Percentiles rank a stretch among this genome's conserved stretches.
Evolutionary conservation across 306 rosid species (phyloP).

Genomic region (Vicia faba): DNA sequence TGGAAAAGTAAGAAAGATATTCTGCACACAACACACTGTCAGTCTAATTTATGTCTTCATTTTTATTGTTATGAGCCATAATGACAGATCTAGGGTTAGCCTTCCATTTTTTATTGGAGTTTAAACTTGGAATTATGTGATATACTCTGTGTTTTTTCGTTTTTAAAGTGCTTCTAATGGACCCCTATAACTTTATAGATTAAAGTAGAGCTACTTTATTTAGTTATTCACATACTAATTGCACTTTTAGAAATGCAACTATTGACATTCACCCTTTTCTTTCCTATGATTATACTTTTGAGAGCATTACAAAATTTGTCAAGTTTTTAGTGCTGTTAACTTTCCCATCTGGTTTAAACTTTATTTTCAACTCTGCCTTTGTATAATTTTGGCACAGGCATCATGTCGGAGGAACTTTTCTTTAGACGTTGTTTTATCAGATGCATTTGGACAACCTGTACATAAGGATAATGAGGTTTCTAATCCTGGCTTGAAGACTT

Average conservation of each 20-base stretch:
- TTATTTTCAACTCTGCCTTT: conserved; percentile 39
- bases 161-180: conserved; percentile 15
- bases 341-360: conserved; percentile 26
- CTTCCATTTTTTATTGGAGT: conserved; percentile 25
- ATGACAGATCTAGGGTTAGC: conserved; percentile 11
- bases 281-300: conserved; percentile 20
- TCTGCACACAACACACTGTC: conserved; percentile 29
- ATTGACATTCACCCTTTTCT: neutral
- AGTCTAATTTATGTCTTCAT: conserved; percentile 1
- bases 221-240: conserved; percentile 7
- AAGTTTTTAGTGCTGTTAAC: conserved; percentile 5
- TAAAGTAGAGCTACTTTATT: conserved; percentile 7
- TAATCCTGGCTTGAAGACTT: conserved; percentile 30
- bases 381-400: conserved; percentile 64
- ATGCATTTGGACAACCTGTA: conserved; percentile 65
- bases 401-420: conserved; percentile 92
- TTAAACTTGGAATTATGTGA: conserved; percentile 26
- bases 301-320: conserved; percentile 17
- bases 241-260: neutral
- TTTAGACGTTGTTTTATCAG: conserved; percentile 67
- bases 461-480: conserved; percentile 73
- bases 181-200: conserved; percentile 5
- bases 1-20: conserved; percentile 74
- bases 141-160: conserved; percentile 9
- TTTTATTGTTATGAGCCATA: conserved; percentile 23